Evolutionary conservation across 768 basidiomycete genomes (phyloP).

Genomic region (Collybiopsis luxurians): DNA sequence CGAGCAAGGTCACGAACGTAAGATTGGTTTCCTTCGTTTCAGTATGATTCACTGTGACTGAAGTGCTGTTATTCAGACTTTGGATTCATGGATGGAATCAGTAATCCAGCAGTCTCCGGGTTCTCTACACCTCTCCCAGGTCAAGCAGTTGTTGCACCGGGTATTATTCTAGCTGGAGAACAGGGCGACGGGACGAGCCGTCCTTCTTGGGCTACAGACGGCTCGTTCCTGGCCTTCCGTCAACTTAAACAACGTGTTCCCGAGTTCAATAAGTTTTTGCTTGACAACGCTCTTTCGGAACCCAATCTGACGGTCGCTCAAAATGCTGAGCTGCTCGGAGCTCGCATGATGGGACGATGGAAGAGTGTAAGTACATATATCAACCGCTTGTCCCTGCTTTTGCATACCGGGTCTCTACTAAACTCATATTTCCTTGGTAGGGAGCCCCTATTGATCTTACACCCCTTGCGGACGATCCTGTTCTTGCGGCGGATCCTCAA

Average conservation of each 20-base stretch:
- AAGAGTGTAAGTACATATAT: slow-evolving; percentile 28
- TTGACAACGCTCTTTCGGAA: slow-evolving; percentile 16
- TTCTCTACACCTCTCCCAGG: slow-evolving; percentile 18
- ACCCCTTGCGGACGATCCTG: slow-evolving; percentile 24
- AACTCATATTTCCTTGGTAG: slow-evolving; percentile 9
- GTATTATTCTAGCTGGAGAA: slow-evolving; percentile 23
- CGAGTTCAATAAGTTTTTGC: slow-evolving; percentile 26
- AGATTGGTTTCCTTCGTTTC: slow-evolving; percentile 13
- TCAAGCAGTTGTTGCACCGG: slow-evolving; percentile 11
- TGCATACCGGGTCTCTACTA: too few species aligned
- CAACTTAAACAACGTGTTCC: slow-evolving; percentile 31
- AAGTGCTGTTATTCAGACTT: slow-evolving; percentile 11
- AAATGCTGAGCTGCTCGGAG: slow-evolving; percentile 26
- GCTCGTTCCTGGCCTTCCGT: slow-evolving; percentile 27
- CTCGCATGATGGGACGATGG: slow-evolving; percentile 32
- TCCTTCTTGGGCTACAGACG: slow-evolving; percentile 13
- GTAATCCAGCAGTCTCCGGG: slow-evolving; percentile 17
- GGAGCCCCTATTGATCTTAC: slow-evolving; percentile 30
- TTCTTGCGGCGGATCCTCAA: slow-evolving; percentile 16
- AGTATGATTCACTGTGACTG: slow-evolving; percentile 12
- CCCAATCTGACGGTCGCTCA: slow-evolving; percentile 15
- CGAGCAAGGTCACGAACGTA: slow-evolving; percentile 26
- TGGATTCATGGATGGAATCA: slow-evolving; percentile 22
- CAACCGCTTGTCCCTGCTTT: neutral
- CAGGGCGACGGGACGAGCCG: slow-evolving; percentile 13